Conservation (phyloP, 2,329 filamentous ascomycete genomes). For the Dactylellina leptospora region DNA sequence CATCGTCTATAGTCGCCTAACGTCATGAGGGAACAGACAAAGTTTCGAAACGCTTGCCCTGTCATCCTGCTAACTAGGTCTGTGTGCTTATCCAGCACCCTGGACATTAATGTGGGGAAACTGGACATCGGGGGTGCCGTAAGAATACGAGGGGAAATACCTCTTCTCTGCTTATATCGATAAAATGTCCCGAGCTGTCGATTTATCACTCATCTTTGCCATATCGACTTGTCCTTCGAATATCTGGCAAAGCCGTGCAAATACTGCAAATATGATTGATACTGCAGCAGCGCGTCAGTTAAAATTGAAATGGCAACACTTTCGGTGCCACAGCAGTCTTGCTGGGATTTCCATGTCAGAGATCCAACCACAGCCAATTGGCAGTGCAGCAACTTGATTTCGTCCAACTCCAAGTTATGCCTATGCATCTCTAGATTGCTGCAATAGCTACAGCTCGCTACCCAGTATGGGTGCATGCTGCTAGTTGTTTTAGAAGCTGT, state of each 20-base stretch:
- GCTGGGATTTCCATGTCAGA: slow-evolving; percentile 48
- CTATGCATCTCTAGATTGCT: slow-evolving; percentile 18
- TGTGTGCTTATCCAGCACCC: slow-evolving; percentile 21
- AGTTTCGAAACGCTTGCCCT: slow-evolving; percentile 6
- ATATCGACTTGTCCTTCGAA: no score
- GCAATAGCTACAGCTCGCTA: slow-evolving; percentile 49
- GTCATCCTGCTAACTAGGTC: slow-evolving; percentile 2
- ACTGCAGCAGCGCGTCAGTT: slow-evolving; percentile 13
- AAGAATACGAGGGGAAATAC: slow-evolving; percentile 28
- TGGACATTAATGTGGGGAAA: slow-evolving; percentile 32
- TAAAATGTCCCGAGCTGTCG: neutral
- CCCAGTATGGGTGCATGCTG: slow-evolving; percentile 27
- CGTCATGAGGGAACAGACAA: slow-evolving; percentile 5
- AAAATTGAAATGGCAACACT: slow-evolving; percentile 42
- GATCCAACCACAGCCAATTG: slow-evolving; percentile 37
- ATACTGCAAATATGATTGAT: neutral
- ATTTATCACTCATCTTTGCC: neutral
- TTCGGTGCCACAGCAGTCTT: slow-evolving; percentile 42
- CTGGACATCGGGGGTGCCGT: slow-evolving; percentile 31
- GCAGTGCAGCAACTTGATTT: slow-evolving; percentile 42
- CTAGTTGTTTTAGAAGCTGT: slow-evolving; percentile 43
- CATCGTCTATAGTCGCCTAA: slow-evolving; percentile 15
- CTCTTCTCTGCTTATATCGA: no score
- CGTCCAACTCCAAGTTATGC: slow-evolving; percentile 26
- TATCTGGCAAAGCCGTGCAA: neutral